Evolutionary conservation across 805 yeast genomes (phyloP).

Genomic region (Saturnispora mendoncae): DNA sequence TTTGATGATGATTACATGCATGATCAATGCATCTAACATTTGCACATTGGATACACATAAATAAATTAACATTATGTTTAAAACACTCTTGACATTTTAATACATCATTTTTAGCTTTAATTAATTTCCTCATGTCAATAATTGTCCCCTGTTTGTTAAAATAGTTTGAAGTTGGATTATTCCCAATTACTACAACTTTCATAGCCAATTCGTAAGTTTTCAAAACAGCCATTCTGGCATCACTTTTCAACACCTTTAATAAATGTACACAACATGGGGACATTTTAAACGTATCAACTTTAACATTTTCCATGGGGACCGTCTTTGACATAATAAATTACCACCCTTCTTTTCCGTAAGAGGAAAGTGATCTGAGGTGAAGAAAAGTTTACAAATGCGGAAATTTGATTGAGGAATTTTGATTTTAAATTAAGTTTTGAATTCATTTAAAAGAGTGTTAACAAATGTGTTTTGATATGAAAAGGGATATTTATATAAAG

Average conservation of each 20-base stretch:
- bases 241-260: slow-evolving; percentile 37
- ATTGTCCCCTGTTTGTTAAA: slow-evolving; percentile 32
- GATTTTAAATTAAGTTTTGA: too few relatives aligned
- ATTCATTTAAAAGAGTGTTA: too few relatives aligned
- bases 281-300: slow-evolving; percentile 21
- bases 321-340: slow-evolving; percentile 4
- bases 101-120: slow-evolving; percentile 35
- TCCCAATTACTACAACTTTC: slow-evolving; percentile 29
- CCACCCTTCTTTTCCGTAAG: too few relatives aligned
- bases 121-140: slow-evolving; percentile 30
- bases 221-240: slow-evolving; percentile 41
- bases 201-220: slow-evolving; percentile 45
- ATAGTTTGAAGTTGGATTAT: slow-evolving; percentile 14
- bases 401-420: neutral
- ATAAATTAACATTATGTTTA: slow-evolving; percentile 23
- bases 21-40: slow-evolving; percentile 64
- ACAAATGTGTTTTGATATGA: too few relatives aligned
- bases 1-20: slow-evolving; percentile 38
- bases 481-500: too few relatives aligned
- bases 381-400: slow-evolving; percentile 2
- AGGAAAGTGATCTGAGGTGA: neutral
- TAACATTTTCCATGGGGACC: slow-evolving; percentile 1
- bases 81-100: slow-evolving; percentile 46
- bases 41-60: slow-evolving; percentile 71
- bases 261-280: slow-evolving; percentile 45